Evolutionary conservation across 768 basidiomycete genomes (phyloP).

Genomic region (Polyporus arcularius): DNA sequence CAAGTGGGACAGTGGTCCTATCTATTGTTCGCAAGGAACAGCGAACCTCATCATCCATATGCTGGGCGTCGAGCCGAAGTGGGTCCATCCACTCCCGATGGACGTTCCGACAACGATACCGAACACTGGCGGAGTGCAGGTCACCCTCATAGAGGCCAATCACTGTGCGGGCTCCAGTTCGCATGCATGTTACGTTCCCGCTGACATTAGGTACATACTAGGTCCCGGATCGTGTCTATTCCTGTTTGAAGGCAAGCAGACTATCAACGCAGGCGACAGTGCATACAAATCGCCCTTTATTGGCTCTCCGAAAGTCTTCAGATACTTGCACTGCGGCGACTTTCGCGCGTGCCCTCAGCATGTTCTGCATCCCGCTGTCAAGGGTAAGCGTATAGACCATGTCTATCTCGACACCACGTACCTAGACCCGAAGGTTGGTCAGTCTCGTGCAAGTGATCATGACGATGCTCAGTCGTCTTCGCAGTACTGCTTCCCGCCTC

Average conservation of each 20-base stretch:
- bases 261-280: conserved; percentile 85
- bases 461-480: conserved; percentile 6
- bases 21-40: conserved; percentile 95
- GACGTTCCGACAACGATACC: conserved; percentile 75
- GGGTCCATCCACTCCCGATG: conserved; percentile 87
- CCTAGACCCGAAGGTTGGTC: conserved; percentile 72
- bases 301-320: conserved; percentile 68
- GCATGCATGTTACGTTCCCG: background rate
- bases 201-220: conserved; percentile 8
- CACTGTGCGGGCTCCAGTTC: conserved; percentile 61
- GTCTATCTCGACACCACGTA: conserved; percentile 98
- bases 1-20: conserved; percentile 87
- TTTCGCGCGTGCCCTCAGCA: conserved; percentile 90
- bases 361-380: conserved; percentile 80
- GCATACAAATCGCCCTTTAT: conserved; percentile 68
- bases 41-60: conserved; percentile 91
- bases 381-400: conserved; percentile 79
- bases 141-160: conserved; percentile 97
- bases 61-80: conserved; percentile 84
- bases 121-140: conserved; percentile 79
- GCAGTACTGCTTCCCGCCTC: conserved; percentile 93
- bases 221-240: conserved; percentile 92
- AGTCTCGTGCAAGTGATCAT: background rate
- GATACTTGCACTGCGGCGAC: conserved; percentile 96
- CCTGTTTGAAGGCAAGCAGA: conserved; percentile 91